phyloP scores from a whole-genome alignment of 345 rosid species.

The Carallia brachiata region DNA sequence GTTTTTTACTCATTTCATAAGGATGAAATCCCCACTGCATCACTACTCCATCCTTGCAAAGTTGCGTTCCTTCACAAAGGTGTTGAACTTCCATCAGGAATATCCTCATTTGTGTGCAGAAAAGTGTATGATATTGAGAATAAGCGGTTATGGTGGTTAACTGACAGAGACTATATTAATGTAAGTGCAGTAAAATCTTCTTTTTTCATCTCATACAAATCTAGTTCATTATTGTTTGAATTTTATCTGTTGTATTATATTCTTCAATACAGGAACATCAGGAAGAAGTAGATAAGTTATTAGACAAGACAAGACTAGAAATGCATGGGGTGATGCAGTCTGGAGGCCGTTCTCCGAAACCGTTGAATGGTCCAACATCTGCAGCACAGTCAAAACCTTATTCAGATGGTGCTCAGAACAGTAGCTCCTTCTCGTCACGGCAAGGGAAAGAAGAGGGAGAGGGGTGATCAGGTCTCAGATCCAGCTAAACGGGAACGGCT shows the following conservation, averaged over 20 bases:
- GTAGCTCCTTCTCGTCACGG: conserved; percentile 55
- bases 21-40: conserved; percentile 89
- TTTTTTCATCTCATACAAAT: background rate
- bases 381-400: conserved; percentile 65
- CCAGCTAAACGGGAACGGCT: conserved; percentile 65
- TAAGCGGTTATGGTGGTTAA: conserved; percentile 87
- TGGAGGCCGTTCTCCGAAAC: conserved; percentile 81
- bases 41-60: conserved; percentile 91
- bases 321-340: conserved; percentile 81
- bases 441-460: conserved; percentile 92
- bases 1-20: conserved; percentile 87
- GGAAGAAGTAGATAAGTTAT: conserved; percentile 72
- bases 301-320: conserved; percentile 58
- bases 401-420: conserved; percentile 64
- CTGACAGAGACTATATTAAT: conserved; percentile 79
- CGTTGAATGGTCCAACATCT: conserved; percentile 71
- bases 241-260: conserved; percentile 6
- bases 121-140: conserved; percentile 76
- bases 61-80: conserved; percentile 88
- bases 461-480: conserved; percentile 69
- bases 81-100: conserved; percentile 67
- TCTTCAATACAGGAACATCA: conserved; percentile 44
- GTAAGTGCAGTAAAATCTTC: conserved; percentile 40
- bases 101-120: conserved; percentile 78
- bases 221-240: background rate